Base-by-base conservation (phyloP, 2,329 filamentous ascomycete genomes). In the Ophiostoma himal-ulmi region DNA sequence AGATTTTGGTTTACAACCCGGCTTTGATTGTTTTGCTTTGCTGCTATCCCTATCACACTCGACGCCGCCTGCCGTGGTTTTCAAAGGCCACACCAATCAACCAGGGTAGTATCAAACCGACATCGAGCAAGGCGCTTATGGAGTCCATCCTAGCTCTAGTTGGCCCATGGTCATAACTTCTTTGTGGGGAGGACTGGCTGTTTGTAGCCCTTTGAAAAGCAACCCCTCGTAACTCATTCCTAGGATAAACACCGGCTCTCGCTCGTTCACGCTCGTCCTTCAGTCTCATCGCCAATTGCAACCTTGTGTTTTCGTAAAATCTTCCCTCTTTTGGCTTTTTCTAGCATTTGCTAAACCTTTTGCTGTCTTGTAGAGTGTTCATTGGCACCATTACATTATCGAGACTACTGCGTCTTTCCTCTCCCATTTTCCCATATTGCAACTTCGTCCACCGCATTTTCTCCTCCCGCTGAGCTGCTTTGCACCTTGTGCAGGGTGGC, bases 401-500 rank as follows among this genome's bases (percentile, higher is more conserved):
- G 3, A 30, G 14, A 48, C 13, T 5, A 1, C 20, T 48, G 14
- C n/a, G n/a, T 57, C n/a, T 54, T 3, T 26, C n/a, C 26, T 54
- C n/a, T 22, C 26, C 52, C n/a, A 54, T 54, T 54, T 26, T n/a
- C 52, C 52, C 52, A 26, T 54, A 54, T 26, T 3, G 41, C 11
- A 54, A 4, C 22, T 57, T 11, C 52, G 2, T 3, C 52, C 11
- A 57, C 52, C 8, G 2, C n/a, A 13, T 57, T 10, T 10, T 22
- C 8, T 5, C 22, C 52, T 57, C 52, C 52, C 52, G 52, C 52
- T 26, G 52, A 26, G 52, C 52, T 54, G n/a, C n/a, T 54, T 54
- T 54, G n/a, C n/a, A 57, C 22, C 48, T 54, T 22, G n/a, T 57
- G n/a, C 52, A 57, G 52, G 39, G 52, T 57, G 52, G 52, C 22